phyloP scores from a whole-genome alignment of 768 basidiomycete species.

The Mycena alexandri region DNA sequence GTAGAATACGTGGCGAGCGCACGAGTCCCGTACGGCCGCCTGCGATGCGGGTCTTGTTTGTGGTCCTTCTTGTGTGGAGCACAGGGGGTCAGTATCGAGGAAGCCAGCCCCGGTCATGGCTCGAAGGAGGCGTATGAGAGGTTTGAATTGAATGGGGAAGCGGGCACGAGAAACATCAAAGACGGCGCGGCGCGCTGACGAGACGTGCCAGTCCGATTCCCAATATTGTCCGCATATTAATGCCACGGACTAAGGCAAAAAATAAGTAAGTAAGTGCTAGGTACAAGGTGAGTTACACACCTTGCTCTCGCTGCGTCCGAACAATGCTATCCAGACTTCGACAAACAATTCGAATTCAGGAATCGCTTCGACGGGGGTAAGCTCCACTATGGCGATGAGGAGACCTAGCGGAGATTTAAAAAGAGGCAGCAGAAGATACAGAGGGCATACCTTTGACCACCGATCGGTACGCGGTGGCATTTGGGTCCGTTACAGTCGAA shows the following conservation, averaged over 20 bases:
- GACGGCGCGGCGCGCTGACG: constrained; percentile 78
- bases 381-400: constrained; percentile 78
- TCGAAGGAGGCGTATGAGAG: constrained; percentile 78
- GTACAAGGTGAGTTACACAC: constrained; percentile 6
- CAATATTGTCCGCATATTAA: constrained; percentile 87
- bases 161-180: constrained; percentile 86
- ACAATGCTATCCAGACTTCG: constrained; percentile 84
- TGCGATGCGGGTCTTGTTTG: constrained; percentile 34
- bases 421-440: neutral
- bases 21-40: constrained; percentile 65
- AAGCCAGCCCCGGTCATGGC: constrained; percentile 84
- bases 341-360: constrained; percentile 79
- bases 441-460: constrained; percentile 80
- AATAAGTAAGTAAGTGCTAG: neutral
- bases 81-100: constrained; percentile 78
- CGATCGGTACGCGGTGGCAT: constrained; percentile 83
- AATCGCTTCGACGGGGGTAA: constrained; percentile 82
- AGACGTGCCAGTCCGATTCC: constrained; percentile 79
- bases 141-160: constrained; percentile 84
- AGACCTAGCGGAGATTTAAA: constrained; percentile 66
- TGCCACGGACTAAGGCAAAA: constrained; percentile 61
- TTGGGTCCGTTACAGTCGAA: constrained; percentile 79
- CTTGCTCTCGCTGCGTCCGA: constrained; percentile 76
- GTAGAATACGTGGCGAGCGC: constrained; percentile 78
- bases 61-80: constrained; percentile 51